Conservation (phyloP, 106 monocot genomes). For the Allium cepa region DNA sequence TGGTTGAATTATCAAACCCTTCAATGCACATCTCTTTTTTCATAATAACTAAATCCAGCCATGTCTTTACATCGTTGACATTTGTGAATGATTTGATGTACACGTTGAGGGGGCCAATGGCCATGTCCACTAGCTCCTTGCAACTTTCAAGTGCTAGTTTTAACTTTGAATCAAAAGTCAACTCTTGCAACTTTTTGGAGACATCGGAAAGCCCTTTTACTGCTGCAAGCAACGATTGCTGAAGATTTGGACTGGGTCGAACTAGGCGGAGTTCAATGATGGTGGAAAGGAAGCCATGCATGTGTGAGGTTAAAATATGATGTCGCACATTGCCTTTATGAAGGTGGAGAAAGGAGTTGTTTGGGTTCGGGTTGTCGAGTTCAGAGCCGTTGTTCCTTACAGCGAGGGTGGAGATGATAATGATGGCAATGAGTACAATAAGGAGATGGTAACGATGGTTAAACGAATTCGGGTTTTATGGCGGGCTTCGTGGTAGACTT, state of each 20-base stretch:
- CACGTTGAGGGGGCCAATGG: slow-evolving; percentile 29
- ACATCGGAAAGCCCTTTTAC: background rate
- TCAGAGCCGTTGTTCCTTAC: background rate
- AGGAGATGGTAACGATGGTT: slow-evolving; percentile 1
- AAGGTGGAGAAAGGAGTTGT: background rate
- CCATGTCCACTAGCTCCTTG: slow-evolving; percentile 55
- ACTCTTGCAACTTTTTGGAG: slow-evolving; percentile 15
- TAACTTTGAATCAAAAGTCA: slow-evolving; percentile 20
- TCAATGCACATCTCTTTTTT: slow-evolving; percentile 54
- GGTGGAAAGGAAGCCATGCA: slow-evolving; percentile 22
- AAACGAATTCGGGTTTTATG: background rate
- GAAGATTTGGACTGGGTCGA: slow-evolving; percentile 28
- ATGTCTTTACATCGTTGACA: slow-evolving; percentile 31
- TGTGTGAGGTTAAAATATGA: slow-evolving; percentile 31
- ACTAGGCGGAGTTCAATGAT: background rate
- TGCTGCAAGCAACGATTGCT: slow-evolving; percentile 37
- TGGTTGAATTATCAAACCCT: slow-evolving; percentile 7
- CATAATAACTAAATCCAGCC: slow-evolving; percentile 69
- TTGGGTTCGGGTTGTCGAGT: background rate
- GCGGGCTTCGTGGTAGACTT: slow-evolving; percentile 3
- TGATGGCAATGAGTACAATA: background rate
- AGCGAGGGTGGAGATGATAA: background rate
- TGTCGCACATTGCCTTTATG: slow-evolving; percentile 12
- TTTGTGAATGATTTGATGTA: slow-evolving; percentile 10
- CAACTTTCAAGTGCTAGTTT: slow-evolving; percentile 44